A percentile compares a stretch with the other conserved stretches of the same genome.
phyloP scores from a whole-genome alignment of 768 basidiomycete genomes.

The Baorangia bicolor region DNA sequence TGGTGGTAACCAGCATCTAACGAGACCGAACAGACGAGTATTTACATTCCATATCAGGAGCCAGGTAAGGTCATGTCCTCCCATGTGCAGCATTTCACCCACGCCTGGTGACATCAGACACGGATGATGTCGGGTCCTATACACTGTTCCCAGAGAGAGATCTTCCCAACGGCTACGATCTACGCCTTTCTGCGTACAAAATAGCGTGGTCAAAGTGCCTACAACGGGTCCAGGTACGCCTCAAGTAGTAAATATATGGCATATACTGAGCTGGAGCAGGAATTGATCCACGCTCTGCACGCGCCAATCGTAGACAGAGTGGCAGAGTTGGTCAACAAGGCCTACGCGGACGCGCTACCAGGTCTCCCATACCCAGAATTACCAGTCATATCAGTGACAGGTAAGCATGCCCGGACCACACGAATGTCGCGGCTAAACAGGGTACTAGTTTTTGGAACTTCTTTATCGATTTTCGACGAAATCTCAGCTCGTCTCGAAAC shows the following conservation, averaged over 20 bases:
- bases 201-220: constrained; percentile 61
- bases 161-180: constrained; percentile 31
- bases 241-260: background rate
- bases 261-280: constrained; percentile 30
- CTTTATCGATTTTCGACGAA: constrained; percentile 47
- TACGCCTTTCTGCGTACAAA: constrained; percentile 54
- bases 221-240: constrained; percentile 50
- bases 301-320: constrained; percentile 47
- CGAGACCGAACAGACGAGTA: constrained; percentile 21
- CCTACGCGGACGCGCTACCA: constrained; percentile 47
- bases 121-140: constrained; percentile 19
- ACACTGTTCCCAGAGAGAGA: constrained; percentile 32
- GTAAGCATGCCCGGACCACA: constrained; percentile 34
- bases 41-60: constrained; percentile 29
- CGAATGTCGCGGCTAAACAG: constrained; percentile 1
- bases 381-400: constrained; percentile 56
- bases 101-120: constrained; percentile 12
- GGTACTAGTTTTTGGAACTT: constrained; percentile 42
- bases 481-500: constrained; percentile 39
- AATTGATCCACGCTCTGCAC: constrained; percentile 47
- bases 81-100: background rate
- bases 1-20: constrained; percentile 1
- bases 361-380: constrained; percentile 62
- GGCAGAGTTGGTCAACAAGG: constrained; percentile 40
- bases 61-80: constrained; percentile 18